Conservation (phyloP, 768 basidiomycete species). For the Neoboletus brunneissimus region DNA sequence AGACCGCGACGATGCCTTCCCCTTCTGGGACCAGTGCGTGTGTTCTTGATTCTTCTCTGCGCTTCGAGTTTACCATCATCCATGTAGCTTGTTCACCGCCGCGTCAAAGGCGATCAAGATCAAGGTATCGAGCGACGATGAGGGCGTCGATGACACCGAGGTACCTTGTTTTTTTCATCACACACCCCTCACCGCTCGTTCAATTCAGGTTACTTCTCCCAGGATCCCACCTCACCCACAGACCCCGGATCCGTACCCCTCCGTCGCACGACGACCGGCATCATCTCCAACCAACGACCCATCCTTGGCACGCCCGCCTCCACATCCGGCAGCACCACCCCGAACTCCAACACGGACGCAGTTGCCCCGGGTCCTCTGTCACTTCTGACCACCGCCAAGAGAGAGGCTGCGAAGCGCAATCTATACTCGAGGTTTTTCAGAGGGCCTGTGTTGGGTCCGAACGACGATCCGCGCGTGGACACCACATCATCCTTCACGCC, state of each 20-base stretch:
- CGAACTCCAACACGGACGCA: constrained; percentile 22
- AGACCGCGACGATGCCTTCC: constrained; percentile 92
- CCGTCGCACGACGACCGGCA: constrained; percentile 68
- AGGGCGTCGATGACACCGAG: constrained; percentile 36
- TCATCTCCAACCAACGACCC: constrained; percentile 70
- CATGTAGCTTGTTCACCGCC: constrained; percentile 59
- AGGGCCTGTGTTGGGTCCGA: constrained; percentile 65
- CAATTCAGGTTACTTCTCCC: not conserved
- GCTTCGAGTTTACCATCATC: not conserved
- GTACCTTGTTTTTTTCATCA: constrained; percentile 4
- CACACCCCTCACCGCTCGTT: not conserved
- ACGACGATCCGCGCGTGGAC: constrained; percentile 12
- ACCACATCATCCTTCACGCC: not conserved
- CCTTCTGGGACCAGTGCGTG: constrained; percentile 98
- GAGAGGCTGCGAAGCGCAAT: constrained; percentile 69
- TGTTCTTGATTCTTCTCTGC: constrained; percentile 8
- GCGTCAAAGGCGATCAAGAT: constrained; percentile 83
- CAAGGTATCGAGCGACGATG: constrained; percentile 53
- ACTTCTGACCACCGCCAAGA: constrained; percentile 64
- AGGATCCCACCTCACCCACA: constrained; percentile 18
- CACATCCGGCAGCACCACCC: constrained; percentile 44
- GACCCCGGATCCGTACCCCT: constrained; percentile 28
- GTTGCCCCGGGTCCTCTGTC: constrained; percentile 34
- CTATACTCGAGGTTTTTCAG: constrained; percentile 83
- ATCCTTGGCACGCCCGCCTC: constrained; percentile 46